These are phyloP conservation scores for Candida tetrigidarum DNA, from an alignment of 1,139 yeast genomes.

Conservation along the genomic window DNA sequence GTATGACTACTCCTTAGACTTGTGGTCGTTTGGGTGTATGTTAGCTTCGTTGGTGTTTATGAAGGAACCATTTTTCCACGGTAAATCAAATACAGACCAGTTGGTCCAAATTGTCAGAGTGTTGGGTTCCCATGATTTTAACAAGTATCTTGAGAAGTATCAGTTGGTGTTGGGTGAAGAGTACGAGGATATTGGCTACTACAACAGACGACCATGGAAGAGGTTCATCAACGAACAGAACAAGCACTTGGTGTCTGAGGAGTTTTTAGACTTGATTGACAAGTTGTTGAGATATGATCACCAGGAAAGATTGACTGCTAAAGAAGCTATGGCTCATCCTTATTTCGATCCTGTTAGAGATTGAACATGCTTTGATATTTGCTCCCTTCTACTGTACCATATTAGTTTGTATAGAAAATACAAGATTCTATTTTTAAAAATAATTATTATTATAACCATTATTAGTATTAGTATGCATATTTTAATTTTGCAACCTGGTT, in stretches of 20 bases:
- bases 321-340: slow-evolving; percentile 91
- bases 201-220: slow-evolving; percentile 88
- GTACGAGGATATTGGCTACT: slow-evolving; percentile 81
- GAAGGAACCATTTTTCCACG: slow-evolving; percentile 98
- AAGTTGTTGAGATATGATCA: slow-evolving; percentile 88
- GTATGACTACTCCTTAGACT: slow-evolving; percentile 92
- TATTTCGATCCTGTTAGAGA: slow-evolving; percentile 53
- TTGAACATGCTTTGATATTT: no score
- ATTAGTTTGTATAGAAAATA: no score
- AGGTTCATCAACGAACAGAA: slow-evolving; percentile 78
- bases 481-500: no score
- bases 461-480: no score
- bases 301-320: slow-evolving; percentile 91
- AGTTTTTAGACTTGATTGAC: slow-evolving; percentile 83
- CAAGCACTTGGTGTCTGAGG: slow-evolving; percentile 66
- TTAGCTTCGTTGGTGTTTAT: slow-evolving; percentile 95
- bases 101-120: slow-evolving; percentile 93
- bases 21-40: slow-evolving; percentile 99
- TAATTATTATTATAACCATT: no score
- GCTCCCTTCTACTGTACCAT: not conserved
- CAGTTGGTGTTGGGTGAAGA: slow-evolving; percentile 77
- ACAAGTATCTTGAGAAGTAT: slow-evolving; percentile 74
- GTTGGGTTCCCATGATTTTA: slow-evolving; percentile 86
- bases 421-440: no score
- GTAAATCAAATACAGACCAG: slow-evolving; percentile 95